These are phyloP conservation scores for Saccharomyces hybrid DNA, from an alignment of 1,139 yeast genomes.

Conservation along the genomic window DNA sequence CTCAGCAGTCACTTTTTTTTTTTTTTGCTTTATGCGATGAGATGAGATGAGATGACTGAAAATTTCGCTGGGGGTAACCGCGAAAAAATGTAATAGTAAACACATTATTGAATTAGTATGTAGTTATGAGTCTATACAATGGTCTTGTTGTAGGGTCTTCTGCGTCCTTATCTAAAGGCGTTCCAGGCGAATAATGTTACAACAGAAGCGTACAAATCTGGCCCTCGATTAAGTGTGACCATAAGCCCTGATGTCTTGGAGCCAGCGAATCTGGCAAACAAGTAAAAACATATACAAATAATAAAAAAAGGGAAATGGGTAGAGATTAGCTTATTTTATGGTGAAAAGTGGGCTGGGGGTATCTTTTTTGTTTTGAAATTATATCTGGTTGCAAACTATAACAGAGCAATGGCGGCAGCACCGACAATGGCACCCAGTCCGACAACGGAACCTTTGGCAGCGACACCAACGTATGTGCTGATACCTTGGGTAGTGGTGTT, in stretches of 20 bases:
- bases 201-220: not conserved
- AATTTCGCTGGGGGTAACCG: not conserved
- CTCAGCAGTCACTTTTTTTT: not conserved
- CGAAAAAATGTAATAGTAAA: not conserved
- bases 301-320: not conserved
- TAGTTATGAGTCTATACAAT: not conserved
- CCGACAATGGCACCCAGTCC: constrained; percentile 13
- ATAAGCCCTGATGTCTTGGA: not conserved
- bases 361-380: not conserved
- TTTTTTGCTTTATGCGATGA: not conserved
- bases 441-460: constrained; percentile 11
- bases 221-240: not conserved
- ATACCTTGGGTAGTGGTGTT: constrained; percentile 7
- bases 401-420: constrained; percentile 5
- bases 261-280: not conserved
- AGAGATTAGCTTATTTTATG: not conserved
- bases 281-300: not conserved
- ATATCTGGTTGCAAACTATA: not conserved
- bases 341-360: not conserved
- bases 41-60: constrained; percentile 3
- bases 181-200: not conserved
- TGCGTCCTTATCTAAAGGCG: not conserved
- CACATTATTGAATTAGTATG: not conserved
- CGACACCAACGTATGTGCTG: constrained; percentile 12
- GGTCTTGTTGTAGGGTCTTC: not conserved